Conservation (phyloP, 148 eudicot genomes). For the Vaccinium darrowii region DNA sequence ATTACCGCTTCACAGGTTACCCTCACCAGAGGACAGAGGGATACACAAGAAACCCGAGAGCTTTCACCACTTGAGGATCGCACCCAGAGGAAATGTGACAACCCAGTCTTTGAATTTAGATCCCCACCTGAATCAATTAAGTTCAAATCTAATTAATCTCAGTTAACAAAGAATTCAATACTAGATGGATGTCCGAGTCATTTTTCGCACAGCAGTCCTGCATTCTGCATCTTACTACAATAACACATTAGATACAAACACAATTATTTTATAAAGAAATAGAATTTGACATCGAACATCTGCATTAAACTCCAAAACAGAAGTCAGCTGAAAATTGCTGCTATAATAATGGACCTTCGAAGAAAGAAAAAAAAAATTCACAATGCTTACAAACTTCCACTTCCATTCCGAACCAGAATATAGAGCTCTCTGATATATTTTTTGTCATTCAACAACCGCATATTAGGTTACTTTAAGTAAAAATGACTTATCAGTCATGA, state of each 20-base stretch:
- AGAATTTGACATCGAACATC: background rate
- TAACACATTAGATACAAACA: background rate
- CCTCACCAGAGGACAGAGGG: conserved; percentile 43
- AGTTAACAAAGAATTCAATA: background rate
- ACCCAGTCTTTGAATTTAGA: conserved; percentile 42
- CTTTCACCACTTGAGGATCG: conserved; percentile 23
- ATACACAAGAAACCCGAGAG: conserved; percentile 26
- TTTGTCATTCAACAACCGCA: too few relatives aligned
- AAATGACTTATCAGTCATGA: too few relatives aligned
- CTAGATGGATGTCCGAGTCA: background rate
- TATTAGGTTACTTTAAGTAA: background rate
- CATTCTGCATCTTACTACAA: background rate
- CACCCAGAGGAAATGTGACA: conserved; percentile 31
- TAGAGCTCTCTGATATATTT: background rate
- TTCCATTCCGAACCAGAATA: background rate
- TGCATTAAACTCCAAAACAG: background rate
- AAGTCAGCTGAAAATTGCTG: background rate
- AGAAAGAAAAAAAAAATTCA: background rate
- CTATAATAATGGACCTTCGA: too few relatives aligned
- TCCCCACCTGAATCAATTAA: conserved; percentile 26
- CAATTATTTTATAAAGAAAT: too few relatives aligned
- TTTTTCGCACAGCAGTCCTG: background rate
- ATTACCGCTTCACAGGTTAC: conserved; percentile 42
- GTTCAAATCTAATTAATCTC: conserved; percentile 14
- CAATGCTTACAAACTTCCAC: background rate